These are phyloP conservation scores for Microsporum audouinii DNA, from an alignment of 2,329 filamentous ascomycete species.

Conservation along the genomic window DNA sequence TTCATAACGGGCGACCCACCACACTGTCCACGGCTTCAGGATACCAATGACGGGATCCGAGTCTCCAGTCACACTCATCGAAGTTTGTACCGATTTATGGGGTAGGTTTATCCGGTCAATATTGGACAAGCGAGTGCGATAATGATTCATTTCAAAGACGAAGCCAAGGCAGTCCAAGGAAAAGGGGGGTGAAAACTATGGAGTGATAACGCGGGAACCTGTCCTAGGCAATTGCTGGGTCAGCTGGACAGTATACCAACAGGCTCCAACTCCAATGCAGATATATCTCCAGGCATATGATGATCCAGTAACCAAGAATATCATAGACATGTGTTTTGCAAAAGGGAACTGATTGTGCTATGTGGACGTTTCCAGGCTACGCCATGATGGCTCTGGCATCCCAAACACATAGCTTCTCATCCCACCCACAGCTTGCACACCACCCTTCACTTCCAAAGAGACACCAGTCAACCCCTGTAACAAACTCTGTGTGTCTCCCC, in stretches of 20 bases:
- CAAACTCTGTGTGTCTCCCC: constrained; percentile 91
- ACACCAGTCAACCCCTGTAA: constrained; percentile 95
- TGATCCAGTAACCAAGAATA: neutral
- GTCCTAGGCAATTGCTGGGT: neutral
- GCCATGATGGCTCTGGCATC: constrained; percentile 61
- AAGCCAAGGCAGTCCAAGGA: neutral
- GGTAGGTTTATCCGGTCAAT: neutral
- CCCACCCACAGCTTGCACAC: constrained; percentile 92
- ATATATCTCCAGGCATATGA: constrained; percentile 1
- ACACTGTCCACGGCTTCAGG: neutral
- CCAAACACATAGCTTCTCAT: constrained; percentile 83
- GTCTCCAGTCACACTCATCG: neutral
- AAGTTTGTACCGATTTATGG: neutral
- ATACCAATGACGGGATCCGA: neutral
- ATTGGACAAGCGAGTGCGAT: neutral
- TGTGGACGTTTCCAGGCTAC: neutral
- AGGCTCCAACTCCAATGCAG: neutral
- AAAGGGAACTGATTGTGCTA: neutral
- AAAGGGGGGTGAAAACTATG: neutral
- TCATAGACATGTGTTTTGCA: neutral
- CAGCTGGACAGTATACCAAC: neutral
- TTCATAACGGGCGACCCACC: neutral
- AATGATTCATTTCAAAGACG: neutral
- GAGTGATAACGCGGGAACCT: neutral
- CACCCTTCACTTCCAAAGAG: constrained; percentile 90